These are phyloP conservation scores for Croton laevigatus DNA, from an alignment of 441 rosid species.

Conservation along the genomic window DNA sequence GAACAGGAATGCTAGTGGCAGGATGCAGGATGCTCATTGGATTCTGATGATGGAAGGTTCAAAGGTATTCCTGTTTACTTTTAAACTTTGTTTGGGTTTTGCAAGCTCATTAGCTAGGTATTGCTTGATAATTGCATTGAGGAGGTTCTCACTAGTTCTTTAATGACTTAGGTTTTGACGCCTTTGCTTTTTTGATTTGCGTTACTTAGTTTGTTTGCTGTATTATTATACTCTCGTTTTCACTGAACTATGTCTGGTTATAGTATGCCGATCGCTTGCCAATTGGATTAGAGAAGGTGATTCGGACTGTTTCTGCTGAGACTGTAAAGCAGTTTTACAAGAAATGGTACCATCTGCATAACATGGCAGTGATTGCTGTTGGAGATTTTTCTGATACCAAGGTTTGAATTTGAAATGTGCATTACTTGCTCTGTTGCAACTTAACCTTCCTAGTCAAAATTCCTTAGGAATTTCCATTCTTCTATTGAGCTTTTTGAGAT, in stretches of 20 bases:
- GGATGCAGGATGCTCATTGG: slow-evolving; percentile 96
- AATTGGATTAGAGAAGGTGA: slow-evolving; percentile 88
- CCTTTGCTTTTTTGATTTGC: slow-evolving; percentile 14
- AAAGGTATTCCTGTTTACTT: slow-evolving; percentile 45
- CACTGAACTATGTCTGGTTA: slow-evolving; percentile 23
- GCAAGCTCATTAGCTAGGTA: not conserved
- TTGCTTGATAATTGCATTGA: slow-evolving; percentile 12
- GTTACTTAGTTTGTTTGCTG: not conserved
- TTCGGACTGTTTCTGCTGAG: slow-evolving; percentile 74
- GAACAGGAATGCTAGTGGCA: slow-evolving; percentile 76
- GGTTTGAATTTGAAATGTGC: slow-evolving; percentile 39
- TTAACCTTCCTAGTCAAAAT: slow-evolving; percentile 12
- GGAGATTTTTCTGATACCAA: slow-evolving; percentile 88
- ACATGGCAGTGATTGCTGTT: slow-evolving; percentile 94
- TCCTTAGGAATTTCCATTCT: slow-evolving; percentile 16
- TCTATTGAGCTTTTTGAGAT: not conserved
- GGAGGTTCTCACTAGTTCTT: not conserved
- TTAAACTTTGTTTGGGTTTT: not conserved
- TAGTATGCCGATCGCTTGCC: slow-evolving; percentile 97
- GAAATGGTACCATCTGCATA: slow-evolving; percentile 81
- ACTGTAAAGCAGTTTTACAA: slow-evolving; percentile 67
- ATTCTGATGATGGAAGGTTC: slow-evolving; percentile 83
- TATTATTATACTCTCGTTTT: slow-evolving; percentile 10
- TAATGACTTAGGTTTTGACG: not conserved
- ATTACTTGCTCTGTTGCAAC: slow-evolving; percentile 9